Base-by-base conservation (phyloP, 192 early-diverging fungal genomes). In the Linnemannia schmuckeri region DNA sequence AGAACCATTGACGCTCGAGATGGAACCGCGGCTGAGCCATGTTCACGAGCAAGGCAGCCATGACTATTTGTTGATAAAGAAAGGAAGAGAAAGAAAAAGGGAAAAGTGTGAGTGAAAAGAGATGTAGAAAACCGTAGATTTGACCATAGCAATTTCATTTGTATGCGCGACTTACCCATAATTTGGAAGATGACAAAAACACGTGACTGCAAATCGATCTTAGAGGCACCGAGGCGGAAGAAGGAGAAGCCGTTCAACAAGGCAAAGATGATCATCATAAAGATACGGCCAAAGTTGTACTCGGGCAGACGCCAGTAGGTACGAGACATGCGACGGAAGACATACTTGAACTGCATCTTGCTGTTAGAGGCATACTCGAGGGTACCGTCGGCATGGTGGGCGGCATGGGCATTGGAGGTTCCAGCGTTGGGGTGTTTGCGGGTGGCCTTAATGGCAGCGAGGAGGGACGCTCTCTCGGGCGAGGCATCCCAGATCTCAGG, bases 211-310 rank as follows among this genome's bases (percentile, higher is more conserved):
- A 93, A 80, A 71, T 95, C 95, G 33, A 87, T 80, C 9, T 91
- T 84, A 15, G 93, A 89, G 47, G 89, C 17, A 24, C 88, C 88
- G 13, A 94, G 81, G 41, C 94, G 90, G 91, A 90, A 95, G 88
- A 94, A 97, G 24, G 95, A 92, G 88, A 97, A 94, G 13, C 94
- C 95, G 47, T 94, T 92, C 17, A 93, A 63, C n/a, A 97, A 85
- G 1, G 92, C 91, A 49, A 94, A 83, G 40, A 93, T 82, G 75
- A 93, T 86, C 75, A 94, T 89, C n/a, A 91, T 89, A 35, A 94
- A 82, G 66, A 87, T 71, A 41, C 95, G 92, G 30, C 94, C 95
- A 74, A 96, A 87, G 88, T 96, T 97, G 85, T 96, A 97, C 75
- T 93, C 83, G 74, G 93, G 93, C 70, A 93, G 84, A 24, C 96